These are phyloP conservation scores for Chaetothyriales sp. DNA, from an alignment of 2,329 filamentous ascomycete species.

Conservation along the genomic window DNA sequence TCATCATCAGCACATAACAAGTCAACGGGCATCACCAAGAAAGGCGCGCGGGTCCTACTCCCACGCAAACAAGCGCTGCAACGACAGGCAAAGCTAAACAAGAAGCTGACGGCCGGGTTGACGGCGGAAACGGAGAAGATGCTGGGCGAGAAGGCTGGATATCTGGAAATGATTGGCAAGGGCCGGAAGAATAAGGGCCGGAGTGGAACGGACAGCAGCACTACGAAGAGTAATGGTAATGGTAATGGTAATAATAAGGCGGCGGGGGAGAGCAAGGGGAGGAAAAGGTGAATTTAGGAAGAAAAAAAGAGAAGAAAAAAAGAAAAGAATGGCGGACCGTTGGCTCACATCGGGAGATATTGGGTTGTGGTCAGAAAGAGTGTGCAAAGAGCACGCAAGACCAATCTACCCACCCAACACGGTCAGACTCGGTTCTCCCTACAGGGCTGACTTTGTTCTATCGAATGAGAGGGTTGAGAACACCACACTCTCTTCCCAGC, in stretches of 20 bases:
- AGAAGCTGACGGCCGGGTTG: slow-evolving; percentile 50
- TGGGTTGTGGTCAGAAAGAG: too few relatives aligned
- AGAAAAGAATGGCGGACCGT: too few relatives aligned
- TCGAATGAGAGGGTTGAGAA: too few relatives aligned
- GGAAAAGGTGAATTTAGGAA: slow-evolving; percentile 6
- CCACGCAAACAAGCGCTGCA: slow-evolving; percentile 50
- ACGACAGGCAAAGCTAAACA: slow-evolving; percentile 47
- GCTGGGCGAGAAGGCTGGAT: slow-evolving; percentile 51
- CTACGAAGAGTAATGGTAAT: slow-evolving; percentile 21
- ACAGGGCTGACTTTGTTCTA: too few relatives aligned
- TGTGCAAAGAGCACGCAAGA: too few relatives aligned
- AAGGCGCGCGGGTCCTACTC: slow-evolving; percentile 47
- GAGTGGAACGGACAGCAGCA: slow-evolving; percentile 17
- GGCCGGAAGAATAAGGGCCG: slow-evolving; percentile 30
- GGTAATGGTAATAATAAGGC: slow-evolving; percentile 1
- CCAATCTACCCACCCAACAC: too few relatives aligned
- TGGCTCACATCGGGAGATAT: too few relatives aligned
- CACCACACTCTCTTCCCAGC: too few relatives aligned
- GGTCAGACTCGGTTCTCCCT: too few relatives aligned
- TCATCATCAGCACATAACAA: neutral
- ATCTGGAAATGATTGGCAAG: slow-evolving; percentile 54
- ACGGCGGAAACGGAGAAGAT: slow-evolving; percentile 51
- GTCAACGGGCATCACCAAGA: slow-evolving; percentile 34
- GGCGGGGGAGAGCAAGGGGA: slow-evolving; percentile 6
- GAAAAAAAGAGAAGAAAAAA: neutral